Evolutionary conservation across 2,329 filamentous ascomycete species (phyloP).

Genomic region (Pseudofabraea citricarpa): DNA sequence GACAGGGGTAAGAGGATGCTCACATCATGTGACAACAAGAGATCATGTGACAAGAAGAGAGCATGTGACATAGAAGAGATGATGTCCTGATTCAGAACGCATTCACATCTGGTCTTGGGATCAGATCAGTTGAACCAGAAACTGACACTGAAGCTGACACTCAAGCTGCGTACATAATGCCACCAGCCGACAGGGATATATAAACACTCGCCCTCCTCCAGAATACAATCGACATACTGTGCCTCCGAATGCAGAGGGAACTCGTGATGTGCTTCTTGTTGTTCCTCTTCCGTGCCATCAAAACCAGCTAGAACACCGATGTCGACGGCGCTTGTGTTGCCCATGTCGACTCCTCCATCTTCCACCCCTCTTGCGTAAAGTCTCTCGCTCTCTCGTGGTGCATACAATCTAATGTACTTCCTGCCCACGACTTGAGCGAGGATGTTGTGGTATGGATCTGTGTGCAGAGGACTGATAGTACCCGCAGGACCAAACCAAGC

Average conservation of each 20-base stretch:
- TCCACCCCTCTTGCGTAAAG: conserved; percentile 61
- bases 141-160: conserved; percentile 87
- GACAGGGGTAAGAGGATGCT: no score
- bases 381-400: conserved; percentile 53
- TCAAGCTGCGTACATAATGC: conserved; percentile 89
- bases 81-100: no score
- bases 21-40: no score
- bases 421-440: conserved; percentile 82
- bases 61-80: no score
- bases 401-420: conserved; percentile 90
- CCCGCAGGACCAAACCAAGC: conserved; percentile 88
- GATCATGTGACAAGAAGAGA: no score
- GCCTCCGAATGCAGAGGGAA: conserved; percentile 18
- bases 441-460: conserved; percentile 90
- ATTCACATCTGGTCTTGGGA: no score
- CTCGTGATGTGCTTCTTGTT: conserved; percentile 9
- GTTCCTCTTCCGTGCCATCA: conserved; percentile 35
- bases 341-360: conserved; percentile 75
- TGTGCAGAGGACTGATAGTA: conserved; percentile 90
- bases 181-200: conserved; percentile 96
- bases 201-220: conserved; percentile 77
- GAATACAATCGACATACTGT: conserved; percentile 61
- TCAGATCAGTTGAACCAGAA: conserved; percentile 79
- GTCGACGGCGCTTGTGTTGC: conserved; percentile 80
- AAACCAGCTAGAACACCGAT: conserved; percentile 63